Percentiles rank a stretch among this genome's conserved stretches.
Evolutionary conservation across 495 filamentous ascomycete genomes (phyloP).

Genomic region (Penicillium daleae): DNA sequence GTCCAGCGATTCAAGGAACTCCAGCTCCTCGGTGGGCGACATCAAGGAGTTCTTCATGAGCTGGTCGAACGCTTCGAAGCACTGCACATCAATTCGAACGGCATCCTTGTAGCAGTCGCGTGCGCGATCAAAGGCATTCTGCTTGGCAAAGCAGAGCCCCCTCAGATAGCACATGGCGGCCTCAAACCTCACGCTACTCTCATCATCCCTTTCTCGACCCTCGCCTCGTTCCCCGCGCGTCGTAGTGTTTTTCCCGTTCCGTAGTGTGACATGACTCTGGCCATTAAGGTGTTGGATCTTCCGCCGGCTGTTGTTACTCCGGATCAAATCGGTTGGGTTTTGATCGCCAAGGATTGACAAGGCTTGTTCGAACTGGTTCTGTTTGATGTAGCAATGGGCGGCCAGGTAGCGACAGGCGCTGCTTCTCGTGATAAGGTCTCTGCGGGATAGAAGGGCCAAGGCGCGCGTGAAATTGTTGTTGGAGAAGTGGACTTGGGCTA

Average conservation of each 20-base stretch:
- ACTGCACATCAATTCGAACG: conserved; percentile 95
- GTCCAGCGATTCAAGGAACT: conserved; percentile 87
- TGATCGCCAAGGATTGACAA: conserved; percentile 87
- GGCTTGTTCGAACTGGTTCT: conserved; percentile 86
- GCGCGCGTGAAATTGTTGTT: conserved; percentile 93
- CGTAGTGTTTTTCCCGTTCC: conserved; percentile 47
- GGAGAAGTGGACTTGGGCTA: conserved; percentile 92
- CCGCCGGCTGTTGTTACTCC: conserved; percentile 66
- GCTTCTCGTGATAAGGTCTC: conserved; percentile 79
- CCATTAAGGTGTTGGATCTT: conserved; percentile 57
- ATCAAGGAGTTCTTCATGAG: conserved; percentile 97
- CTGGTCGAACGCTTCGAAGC: conserved; percentile 97
- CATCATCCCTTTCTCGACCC: conserved; percentile 67
- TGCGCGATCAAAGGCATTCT: conserved; percentile 95
- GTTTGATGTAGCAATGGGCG: conserved; percentile 90
- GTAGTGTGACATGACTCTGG: conserved; percentile 52
- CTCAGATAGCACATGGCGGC: conserved; percentile 97
- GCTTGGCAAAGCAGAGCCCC: conserved; percentile 92
- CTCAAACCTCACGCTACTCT: conserved; percentile 79
- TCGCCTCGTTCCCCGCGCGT: conserved; percentile 62
- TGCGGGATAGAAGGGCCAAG: conserved; percentile 78
- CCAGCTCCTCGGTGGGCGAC: conserved; percentile 96
- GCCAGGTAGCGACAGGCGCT: conserved; percentile 89
- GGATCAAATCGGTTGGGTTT: conserved; percentile 84
- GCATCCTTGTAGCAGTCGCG: conserved; percentile 99